Base-by-base conservation (phyloP, 345 rosid species). In the Eucalyptus sideroxylon region DNA sequence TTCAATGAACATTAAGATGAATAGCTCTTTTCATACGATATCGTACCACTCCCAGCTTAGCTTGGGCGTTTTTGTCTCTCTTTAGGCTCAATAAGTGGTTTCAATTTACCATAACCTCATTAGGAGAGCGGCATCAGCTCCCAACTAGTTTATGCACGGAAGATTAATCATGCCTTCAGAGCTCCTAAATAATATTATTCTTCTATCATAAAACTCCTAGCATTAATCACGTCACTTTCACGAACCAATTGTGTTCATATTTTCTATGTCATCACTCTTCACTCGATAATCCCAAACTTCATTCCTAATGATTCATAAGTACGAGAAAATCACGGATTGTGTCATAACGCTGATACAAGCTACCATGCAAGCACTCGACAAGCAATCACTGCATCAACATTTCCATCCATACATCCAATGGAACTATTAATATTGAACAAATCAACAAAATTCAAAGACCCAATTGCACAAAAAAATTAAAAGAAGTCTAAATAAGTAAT, bases 141-240 rank as follows among this genome's bases (percentile, higher is more conserved):
- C 7, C 3, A 0, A 50, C 17, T 0, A 50, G 1, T 50, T 50
- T 50, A 1, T 50, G 19, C 53, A 50, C 0, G 7, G 0, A 1
- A 50, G 53, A 16, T 1, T 1, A 2, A 15, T 7, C 7, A 3
- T 7, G 1, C 19, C 19, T 50, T 50, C 3, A 50, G 7, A 50
- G 53, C 1, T 50, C 2, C 19, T 50, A 50, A 6, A 0, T 50
- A 15, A 50, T 50, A 50, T 50, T 50, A 15, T 50, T 16, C 6
- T 50, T 50, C 17, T 50, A 50, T 15, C 1, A 0, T 50, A 50
- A 2, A 5, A 50, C 53, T 50, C 7, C 15, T 49, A 15, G 17
- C 53, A 50, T 13, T 0, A 50, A 50, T 19, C 17, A 50, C 2
- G 19, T 0, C 7, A 50, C 7, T 50, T 7, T 0, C 7, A 50